A percentile compares a stretch with the other conserved stretches of the same genome.
Conservation (phyloP, 306 rosid genomes). For the Ceratonia siliqua region DNA sequence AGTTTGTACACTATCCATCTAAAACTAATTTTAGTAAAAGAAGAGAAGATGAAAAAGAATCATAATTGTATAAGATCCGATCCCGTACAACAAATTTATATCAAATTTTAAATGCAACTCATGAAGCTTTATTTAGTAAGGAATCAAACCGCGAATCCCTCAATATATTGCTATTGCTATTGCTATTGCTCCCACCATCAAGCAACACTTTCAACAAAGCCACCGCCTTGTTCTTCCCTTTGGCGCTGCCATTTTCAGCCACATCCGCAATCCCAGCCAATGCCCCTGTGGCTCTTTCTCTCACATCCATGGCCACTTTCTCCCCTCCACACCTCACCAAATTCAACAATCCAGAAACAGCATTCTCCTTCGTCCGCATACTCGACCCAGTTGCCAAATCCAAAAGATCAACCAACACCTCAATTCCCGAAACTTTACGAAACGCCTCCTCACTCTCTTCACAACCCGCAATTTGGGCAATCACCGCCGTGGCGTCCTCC, state of each 20-base stretch:
- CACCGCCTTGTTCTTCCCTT: conserved; percentile 63
- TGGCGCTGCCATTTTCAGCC: conserved; percentile 56
- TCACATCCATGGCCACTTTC: conserved; percentile 45
- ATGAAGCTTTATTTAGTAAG: conserved; percentile 36
- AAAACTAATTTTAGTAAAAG: not conserved
- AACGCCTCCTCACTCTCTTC: conserved; percentile 77
- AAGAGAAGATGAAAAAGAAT: not conserved
- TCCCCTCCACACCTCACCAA: conserved; percentile 49
- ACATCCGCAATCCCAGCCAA: conserved; percentile 57
- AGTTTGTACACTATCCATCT: conserved; percentile 10
- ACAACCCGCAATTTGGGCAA: conserved; percentile 78
- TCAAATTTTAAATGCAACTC: not conserved
- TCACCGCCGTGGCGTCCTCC: conserved; percentile 80
- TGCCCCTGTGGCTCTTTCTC: conserved; percentile 32
- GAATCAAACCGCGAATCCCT: conserved; percentile 40
- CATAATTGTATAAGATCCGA: not conserved
- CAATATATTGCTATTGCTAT: not conserved
- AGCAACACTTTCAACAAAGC: conserved; percentile 52
- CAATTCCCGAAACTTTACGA: conserved; percentile 51
- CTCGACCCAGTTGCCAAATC: conserved; percentile 54
- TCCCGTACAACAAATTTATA: not conserved
- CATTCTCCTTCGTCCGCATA: conserved; percentile 73
- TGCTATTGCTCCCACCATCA: conserved; percentile 36
- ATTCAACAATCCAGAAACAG: conserved; percentile 66
- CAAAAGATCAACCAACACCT: conserved; percentile 50